A percentile compares a stretch with the other conserved stretches of the same genome.
phyloP scores from a whole-genome alignment of 169 alveolate genomes.

The Plasmodium vinckei region DNA sequence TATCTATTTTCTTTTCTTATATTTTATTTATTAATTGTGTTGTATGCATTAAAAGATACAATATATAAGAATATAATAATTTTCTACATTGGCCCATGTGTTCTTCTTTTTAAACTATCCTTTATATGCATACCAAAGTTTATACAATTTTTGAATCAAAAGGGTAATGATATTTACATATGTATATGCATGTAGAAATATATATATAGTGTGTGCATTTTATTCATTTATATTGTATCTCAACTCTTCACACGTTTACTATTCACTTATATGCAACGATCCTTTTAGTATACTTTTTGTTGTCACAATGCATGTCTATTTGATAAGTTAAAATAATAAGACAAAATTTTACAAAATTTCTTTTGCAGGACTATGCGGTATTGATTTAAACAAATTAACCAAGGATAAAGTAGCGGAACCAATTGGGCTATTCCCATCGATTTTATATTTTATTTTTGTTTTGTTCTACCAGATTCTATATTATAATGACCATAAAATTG shows the following conservation, averaged over 20 bases:
- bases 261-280: too few species aligned
- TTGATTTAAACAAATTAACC: constrained; percentile 76
- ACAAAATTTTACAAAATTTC: neutral
- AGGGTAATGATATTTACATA: constrained; percentile 21
- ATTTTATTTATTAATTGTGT: constrained; percentile 55
- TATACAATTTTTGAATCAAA: constrained; percentile 55
- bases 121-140: constrained; percentile 58
- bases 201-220: neutral
- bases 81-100: constrained; percentile 39
- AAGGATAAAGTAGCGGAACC: constrained; percentile 88
- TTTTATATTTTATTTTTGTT: constrained; percentile 85
- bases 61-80: constrained; percentile 52
- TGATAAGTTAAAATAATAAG: too few species aligned
- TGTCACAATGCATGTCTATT: too few species aligned
- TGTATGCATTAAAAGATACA: constrained; percentile 38
- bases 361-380: constrained; percentile 75
- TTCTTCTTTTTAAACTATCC: constrained; percentile 58
- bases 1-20: constrained; percentile 30
- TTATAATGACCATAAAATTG: constrained; percentile 77
- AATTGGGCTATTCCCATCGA: constrained; percentile 92
- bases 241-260: too few species aligned
- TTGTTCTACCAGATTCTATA: constrained; percentile 86
- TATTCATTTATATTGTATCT: too few species aligned
- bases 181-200: neutral
- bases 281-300: too few species aligned